These are phyloP conservation scores for Cryptococcus sp. DNA, from an alignment of 1,284 basidiomycete genomes.

Conservation along the genomic window DNA sequence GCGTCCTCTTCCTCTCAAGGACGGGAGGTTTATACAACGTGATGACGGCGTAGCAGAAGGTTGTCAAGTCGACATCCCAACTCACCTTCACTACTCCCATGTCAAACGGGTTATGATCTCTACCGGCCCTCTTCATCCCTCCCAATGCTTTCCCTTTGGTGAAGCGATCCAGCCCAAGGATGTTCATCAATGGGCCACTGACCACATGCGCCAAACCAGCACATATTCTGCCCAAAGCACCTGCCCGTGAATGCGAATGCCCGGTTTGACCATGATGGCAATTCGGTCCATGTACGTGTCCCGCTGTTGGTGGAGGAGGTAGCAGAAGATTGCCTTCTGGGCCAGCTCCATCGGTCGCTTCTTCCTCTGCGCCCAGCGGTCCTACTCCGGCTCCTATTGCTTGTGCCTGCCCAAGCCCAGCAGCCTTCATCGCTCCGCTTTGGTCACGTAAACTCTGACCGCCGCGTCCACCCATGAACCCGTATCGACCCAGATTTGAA, in stretches of 20 bases:
- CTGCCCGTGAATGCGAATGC: slow-evolving; percentile 38
- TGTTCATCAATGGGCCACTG: slow-evolving; percentile 63
- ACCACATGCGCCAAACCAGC: slow-evolving; percentile 25
- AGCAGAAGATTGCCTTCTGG: slow-evolving; percentile 24
- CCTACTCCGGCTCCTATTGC: slow-evolving; percentile 44
- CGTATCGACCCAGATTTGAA: slow-evolving; percentile 89
- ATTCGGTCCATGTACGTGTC: slow-evolving; percentile 28
- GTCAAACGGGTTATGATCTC: slow-evolving; percentile 89
- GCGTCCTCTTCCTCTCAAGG: not conserved
- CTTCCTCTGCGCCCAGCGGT: slow-evolving; percentile 35
- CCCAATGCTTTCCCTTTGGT: slow-evolving; percentile 84
- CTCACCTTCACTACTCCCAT: slow-evolving; percentile 65
- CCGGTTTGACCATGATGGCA: slow-evolving; percentile 30
- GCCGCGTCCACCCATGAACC: slow-evolving; percentile 90
- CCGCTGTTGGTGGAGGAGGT: slow-evolving; percentile 18
- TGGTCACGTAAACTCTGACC: slow-evolving; percentile 58
- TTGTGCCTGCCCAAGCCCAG: slow-evolving; percentile 21
- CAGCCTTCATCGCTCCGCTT: slow-evolving; percentile 44
- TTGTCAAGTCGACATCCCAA: slow-evolving; percentile 5
- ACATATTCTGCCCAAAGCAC: slow-evolving; percentile 37
- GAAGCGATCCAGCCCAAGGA: slow-evolving; percentile 90
- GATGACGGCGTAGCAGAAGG: not conserved
- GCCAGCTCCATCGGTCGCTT: slow-evolving; percentile 13
- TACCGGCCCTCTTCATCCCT: slow-evolving; percentile 65
- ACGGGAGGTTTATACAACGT: not conserved